Conservation (phyloP, 305 asterid genomes). For the Solanum chacoense region DNA sequence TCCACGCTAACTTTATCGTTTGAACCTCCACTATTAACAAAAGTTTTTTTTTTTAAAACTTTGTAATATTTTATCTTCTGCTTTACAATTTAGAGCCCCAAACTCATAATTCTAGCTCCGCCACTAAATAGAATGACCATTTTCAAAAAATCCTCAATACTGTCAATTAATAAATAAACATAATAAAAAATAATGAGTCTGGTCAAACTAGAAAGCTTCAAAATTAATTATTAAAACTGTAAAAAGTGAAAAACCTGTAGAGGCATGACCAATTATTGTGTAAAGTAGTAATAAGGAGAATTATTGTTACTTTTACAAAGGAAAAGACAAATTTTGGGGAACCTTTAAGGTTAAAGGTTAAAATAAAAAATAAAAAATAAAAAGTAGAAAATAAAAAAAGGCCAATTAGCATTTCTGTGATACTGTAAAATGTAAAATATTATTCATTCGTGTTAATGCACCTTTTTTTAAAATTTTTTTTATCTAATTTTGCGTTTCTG, state of each 20-base stretch:
- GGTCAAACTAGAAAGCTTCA: neutral
- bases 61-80: neutral
- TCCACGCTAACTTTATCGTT: too few relatives aligned
- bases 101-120: neutral
- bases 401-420: neutral
- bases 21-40: too few relatives aligned
- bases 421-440: neutral
- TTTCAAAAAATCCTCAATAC: too few relatives aligned
- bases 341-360: neutral
- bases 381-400: neutral
- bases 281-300: neutral
- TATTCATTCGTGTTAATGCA: neutral
- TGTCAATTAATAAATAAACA: neutral
- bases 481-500: rapidly evolving
- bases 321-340: neutral
- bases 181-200: neutral
- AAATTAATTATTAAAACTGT: neutral
- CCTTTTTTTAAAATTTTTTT: too few relatives aligned
- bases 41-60: neutral
- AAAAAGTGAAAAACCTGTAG: neutral
- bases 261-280: neutral
- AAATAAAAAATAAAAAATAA: too few relatives aligned
- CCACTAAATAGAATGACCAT: too few relatives aligned
- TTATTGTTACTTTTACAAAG: neutral
- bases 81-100: neutral